These are phyloP conservation scores for Scleroderma bovista DNA, from an alignment of 768 basidiomycete species.

Conservation along the genomic window DNA sequence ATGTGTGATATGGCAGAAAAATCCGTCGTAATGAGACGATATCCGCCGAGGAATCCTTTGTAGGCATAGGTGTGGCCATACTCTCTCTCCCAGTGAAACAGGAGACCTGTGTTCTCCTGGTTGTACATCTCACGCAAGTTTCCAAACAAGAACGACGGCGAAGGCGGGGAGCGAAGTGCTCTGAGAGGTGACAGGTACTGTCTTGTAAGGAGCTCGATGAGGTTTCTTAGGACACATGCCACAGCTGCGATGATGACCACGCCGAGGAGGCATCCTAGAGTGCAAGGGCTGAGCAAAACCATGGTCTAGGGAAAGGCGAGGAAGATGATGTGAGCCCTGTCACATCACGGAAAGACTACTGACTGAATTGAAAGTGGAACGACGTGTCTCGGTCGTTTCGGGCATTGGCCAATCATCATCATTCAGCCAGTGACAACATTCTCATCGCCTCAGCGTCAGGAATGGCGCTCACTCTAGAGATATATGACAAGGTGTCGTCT, in stretches of 20 bases:
- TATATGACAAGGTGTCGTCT: conserved; percentile 15
- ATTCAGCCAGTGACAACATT: background rate
- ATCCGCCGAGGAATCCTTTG: conserved; percentile 46
- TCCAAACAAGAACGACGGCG: conserved; percentile 44
- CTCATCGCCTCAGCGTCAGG: background rate
- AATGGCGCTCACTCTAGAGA: conserved; percentile 5
- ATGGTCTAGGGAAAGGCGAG: background rate
- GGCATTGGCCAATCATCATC: background rate
- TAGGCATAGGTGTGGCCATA: conserved; percentile 50
- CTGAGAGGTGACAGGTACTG: conserved; percentile 45
- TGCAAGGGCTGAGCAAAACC: background rate
- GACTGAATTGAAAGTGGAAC: too few relatives aligned
- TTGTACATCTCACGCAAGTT: conserved; percentile 50
- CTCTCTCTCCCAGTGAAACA: conserved; percentile 39
- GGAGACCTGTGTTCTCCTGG: conserved; percentile 50
- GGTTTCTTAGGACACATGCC: conserved; percentile 26
- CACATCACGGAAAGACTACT: background rate
- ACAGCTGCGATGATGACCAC: background rate
- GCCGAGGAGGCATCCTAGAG: background rate
- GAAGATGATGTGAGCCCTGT: background rate
- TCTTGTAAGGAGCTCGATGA: conserved; percentile 39
- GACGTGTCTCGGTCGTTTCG: background rate
- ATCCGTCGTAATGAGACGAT: conserved; percentile 55
- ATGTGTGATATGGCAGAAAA: conserved; percentile 53
- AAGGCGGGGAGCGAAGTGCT: conserved; percentile 42